Evolutionary conservation across 176 grass and related monocot species (phyloP).

Genomic region (Oryza punctata): DNA sequence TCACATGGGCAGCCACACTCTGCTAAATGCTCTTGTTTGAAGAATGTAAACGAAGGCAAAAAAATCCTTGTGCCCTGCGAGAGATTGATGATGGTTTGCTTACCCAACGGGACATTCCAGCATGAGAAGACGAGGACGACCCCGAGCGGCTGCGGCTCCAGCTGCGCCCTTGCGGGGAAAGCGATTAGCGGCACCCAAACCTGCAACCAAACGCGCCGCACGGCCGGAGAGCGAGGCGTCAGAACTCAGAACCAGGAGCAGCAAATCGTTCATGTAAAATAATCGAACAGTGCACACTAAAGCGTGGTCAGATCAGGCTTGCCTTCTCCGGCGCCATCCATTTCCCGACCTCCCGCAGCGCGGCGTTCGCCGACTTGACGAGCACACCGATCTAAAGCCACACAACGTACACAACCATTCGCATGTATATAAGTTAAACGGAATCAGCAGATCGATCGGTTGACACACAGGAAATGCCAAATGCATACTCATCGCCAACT

Average conservation of each 20-base stretch:
- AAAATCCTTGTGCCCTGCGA: neutral
- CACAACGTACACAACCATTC: neutral
- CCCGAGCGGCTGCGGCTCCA: slow-evolving; percentile 86
- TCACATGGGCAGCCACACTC: neutral
- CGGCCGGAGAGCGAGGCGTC: neutral
- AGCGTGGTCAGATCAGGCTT: neutral
- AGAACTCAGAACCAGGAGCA: neutral
- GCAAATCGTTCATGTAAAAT: neutral
- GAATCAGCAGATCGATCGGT: neutral
- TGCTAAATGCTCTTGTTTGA: neutral
- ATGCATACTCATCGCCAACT: neutral
- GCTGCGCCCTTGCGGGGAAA: slow-evolving; percentile 64
- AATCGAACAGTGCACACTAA: neutral
- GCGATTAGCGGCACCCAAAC: slow-evolving; percentile 56
- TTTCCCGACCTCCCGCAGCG: slow-evolving; percentile 54
- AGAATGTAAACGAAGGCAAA: neutral
- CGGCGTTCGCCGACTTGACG: slow-evolving; percentile 60
- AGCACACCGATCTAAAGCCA: slow-evolving; percentile 59
- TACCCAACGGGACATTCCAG: slow-evolving; percentile 92
- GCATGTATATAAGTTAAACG: neutral
- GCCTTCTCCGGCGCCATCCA: slow-evolving; percentile 78
- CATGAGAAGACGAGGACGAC: slow-evolving; percentile 81
- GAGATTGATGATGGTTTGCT: neutral
- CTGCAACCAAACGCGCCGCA: slow-evolving; percentile 28
- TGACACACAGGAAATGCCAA: neutral